These are phyloP conservation scores for Zasmidium cellare DNA, from an alignment of 2,329 filamentous ascomycete genomes.

Conservation along the genomic window DNA sequence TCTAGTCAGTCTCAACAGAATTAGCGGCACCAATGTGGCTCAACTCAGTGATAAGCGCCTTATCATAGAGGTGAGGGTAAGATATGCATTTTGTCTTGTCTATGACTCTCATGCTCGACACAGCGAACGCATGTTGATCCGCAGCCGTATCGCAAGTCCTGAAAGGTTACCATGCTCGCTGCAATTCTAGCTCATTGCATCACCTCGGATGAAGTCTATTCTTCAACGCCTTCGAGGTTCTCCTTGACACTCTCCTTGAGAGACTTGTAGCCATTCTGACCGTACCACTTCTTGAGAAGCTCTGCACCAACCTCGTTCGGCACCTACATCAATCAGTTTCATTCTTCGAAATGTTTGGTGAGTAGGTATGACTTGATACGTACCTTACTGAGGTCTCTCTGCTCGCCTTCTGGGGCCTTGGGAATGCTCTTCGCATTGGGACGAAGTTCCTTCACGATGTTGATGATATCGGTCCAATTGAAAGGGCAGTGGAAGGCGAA, in stretches of 20 bases:
- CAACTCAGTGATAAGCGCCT: too few relatives aligned
- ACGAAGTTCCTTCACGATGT: slow-evolving; percentile 38
- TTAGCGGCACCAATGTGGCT: too few relatives aligned
- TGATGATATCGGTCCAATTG: slow-evolving; percentile 49
- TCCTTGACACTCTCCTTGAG: slow-evolving; percentile 29
- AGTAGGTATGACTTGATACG: too few relatives aligned
- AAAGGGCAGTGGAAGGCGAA: slow-evolving; percentile 54
- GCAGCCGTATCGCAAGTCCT: too few relatives aligned
- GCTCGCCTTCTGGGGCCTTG: slow-evolving; percentile 19
- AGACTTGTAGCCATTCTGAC: slow-evolving; percentile 25
- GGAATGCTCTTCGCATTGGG: slow-evolving; percentile 36
- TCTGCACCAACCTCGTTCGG: slow-evolving; percentile 30
- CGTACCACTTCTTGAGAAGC: slow-evolving; percentile 32
- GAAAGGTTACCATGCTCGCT: too few relatives aligned
- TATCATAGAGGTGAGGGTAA: too few relatives aligned
- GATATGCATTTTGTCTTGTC: too few relatives aligned
- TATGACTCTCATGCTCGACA: too few relatives aligned
- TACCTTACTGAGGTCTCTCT: slow-evolving; percentile 23
- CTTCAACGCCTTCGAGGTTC: slow-evolving; percentile 20
- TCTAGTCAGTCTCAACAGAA: too few relatives aligned
- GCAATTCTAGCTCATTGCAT: too few relatives aligned
- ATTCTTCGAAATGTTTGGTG: neutral
- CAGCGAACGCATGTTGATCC: too few relatives aligned
- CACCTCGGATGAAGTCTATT: neutral
- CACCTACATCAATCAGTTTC: slow-evolving; percentile 5